Evolutionary conservation across 805 yeast species (phyloP).

Genomic region (Hanseniaspora clermontiae): DNA sequence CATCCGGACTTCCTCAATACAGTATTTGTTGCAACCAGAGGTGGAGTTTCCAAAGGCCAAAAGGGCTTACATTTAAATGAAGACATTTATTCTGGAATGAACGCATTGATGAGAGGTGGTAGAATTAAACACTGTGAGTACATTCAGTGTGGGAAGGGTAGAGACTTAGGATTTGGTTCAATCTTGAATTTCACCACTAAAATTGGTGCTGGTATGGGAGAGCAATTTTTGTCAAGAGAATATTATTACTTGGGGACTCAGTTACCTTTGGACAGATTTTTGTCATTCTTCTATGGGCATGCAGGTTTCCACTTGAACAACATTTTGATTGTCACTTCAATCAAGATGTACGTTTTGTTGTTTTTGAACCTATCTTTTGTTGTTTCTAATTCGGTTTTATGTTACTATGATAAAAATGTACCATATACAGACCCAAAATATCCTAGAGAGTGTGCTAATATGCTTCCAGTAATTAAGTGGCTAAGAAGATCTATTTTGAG

Average conservation of each 20-base stretch:
- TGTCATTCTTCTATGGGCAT: constrained; percentile 75
- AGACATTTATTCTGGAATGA: constrained; percentile 84
- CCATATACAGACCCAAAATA: constrained; percentile 55
- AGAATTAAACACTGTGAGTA: constrained; percentile 79
- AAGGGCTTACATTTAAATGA: constrained; percentile 76
- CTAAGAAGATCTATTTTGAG: constrained; percentile 67
- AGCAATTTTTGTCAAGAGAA: constrained; percentile 74
- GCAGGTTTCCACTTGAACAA: constrained; percentile 79
- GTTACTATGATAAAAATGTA: constrained; percentile 50
- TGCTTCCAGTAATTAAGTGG: constrained; percentile 68
- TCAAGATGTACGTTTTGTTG: constrained; percentile 59
- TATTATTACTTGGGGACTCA: constrained; percentile 72
- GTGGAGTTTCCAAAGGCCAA: constrained; percentile 80
- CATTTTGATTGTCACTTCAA: constrained; percentile 60
- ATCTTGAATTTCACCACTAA: constrained; percentile 75
- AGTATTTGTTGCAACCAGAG: constrained; percentile 69
- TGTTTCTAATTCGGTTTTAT: constrained; percentile 56
- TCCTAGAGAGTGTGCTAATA: constrained; percentile 64
- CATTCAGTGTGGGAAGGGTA: constrained; percentile 82
- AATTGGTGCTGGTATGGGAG: constrained; percentile 91
- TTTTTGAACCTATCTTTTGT: constrained; percentile 56
- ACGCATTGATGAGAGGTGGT: constrained; percentile 71
- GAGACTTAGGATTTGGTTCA: constrained; percentile 80
- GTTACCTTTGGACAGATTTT: constrained; percentile 65
- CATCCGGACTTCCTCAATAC: constrained; percentile 77